phyloP scores from a whole-genome alignment of 1,284 basidiomycete genomes.

The Ceratobasidium sp. region DNA sequence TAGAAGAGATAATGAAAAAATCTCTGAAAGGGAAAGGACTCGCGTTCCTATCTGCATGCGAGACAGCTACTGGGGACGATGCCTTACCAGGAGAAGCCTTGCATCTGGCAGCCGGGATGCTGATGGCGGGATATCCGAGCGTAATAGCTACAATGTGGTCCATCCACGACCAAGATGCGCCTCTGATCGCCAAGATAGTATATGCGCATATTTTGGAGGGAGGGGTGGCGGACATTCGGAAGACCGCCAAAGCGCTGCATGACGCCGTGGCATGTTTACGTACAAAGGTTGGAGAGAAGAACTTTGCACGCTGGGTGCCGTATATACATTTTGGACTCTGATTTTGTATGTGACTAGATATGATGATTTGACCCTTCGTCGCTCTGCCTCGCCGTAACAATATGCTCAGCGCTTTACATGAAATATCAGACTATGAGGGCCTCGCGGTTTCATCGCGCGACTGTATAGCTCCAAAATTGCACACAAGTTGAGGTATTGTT shows the following conservation, averaged over 20 bases:
- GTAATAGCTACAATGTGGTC: conserved; percentile 24
- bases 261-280: neutral
- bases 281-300: neutral
- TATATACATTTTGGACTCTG: conserved; percentile 4
- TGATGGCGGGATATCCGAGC: conserved; percentile 4
- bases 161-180: conserved; percentile 5
- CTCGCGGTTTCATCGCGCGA: too few species aligned
- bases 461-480: too few species aligned
- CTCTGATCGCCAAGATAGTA: neutral
- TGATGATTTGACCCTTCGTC: too few species aligned
- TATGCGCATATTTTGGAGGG: neutral
- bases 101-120: conserved; percentile 26
- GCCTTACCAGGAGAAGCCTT: conserved; percentile 3
- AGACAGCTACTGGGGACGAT: conserved; percentile 24
- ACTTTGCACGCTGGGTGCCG: neutral
- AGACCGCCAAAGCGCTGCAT: neutral
- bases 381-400: too few species aligned
- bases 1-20: neutral
- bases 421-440: too few species aligned
- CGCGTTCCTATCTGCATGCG: conserved; percentile 12
- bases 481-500: too few species aligned
- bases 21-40: neutral
- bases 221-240: neutral
- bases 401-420: too few species aligned
- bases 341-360: too few species aligned